A percentile compares a stretch with the other conserved stretches of the same genome.
These are phyloP conservation scores for Ustilago sp. DNA, from an alignment of 1,284 basidiomycete species.

Conservation along the genomic window DNA sequence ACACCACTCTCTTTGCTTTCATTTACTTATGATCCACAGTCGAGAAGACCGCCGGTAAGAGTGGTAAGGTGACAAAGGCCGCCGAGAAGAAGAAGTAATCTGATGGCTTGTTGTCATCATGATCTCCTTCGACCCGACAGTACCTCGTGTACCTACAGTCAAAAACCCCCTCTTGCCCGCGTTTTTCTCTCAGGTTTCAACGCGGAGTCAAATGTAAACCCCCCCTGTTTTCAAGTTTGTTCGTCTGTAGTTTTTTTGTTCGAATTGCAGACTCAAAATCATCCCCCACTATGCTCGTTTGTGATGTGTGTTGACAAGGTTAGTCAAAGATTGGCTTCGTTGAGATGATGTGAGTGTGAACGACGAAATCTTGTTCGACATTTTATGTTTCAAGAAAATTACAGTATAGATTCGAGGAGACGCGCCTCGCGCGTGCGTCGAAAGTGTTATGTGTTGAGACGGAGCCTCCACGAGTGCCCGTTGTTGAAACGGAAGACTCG, in stretches of 20 bases:
- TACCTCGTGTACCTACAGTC: no score
- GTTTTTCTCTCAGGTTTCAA: constrained; percentile 33
- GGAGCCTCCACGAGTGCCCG: no score
- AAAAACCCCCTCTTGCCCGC: constrained; percentile 18
- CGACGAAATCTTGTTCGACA: no score
- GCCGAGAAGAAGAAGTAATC: constrained; percentile 80
- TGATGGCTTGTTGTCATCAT: constrained; percentile 1
- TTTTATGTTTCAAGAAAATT: no score
- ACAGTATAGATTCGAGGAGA: no score
- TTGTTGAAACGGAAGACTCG: no score
- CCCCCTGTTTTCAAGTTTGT: constrained; percentile 1
- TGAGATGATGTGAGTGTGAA: no score
- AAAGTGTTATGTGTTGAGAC: no score
- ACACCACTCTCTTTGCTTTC: not conserved
- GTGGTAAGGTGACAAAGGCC: constrained; percentile 84
- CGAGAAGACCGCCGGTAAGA: constrained; percentile 46
- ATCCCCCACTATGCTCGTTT: no score
- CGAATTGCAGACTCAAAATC: constrained; percentile 8
- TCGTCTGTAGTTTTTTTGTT: constrained; percentile 4
- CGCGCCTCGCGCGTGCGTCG: no score
- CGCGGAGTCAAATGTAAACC: constrained; percentile 49
- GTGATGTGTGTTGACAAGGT: no score
- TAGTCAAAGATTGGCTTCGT: no score
- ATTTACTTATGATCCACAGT: not conserved
- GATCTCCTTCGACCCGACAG: not conserved